Base-by-base conservation (phyloP, 139 green algal species). In the Edaphochlamys debaryana region DNA sequence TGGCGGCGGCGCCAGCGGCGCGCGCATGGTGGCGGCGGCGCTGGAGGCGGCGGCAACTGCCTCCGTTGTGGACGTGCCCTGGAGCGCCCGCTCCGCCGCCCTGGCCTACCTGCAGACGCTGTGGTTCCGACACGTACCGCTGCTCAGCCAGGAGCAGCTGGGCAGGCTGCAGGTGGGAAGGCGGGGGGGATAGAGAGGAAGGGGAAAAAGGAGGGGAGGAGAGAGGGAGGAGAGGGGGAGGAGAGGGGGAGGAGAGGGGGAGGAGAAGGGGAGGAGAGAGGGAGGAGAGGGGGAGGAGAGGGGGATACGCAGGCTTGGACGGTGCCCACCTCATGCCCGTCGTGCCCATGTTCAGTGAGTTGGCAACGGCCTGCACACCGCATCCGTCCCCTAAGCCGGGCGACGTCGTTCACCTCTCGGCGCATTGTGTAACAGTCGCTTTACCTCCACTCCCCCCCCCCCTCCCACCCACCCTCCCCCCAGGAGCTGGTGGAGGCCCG, bases 111-210 rank as follows among this genome's bases (percentile, higher is more conserved):
- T 87, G 3, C 94, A 97, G 89, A 92, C 89, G 81, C 96, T 97
- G 56, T 95, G 92, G 90, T 98, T 97, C 89, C 90, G 93, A 4
- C 91, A 96, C 86, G 82, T 74, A 29, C 95, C 95, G 79, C 75
- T 96, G 87, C 87, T 98, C 77, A 67, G 48, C 27, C 23, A 7
- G 4, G 32, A 48, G 50, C 80, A 87, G 41, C 69, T 87, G 73
- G 13, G 32, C 48, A 25, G 48, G 36, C 78, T 86, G 25, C 34
- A 88, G 75, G 83, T 84, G 50, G 36, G 52, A 4, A 3, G 29
- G 66, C 11, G 45, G 13, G 45, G 11, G 13, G 45, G 45, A 13
- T 13, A 54, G 45, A 54, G 13, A 54, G 11, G 11, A 9, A 13
- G 45, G 45, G 45, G 45, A 13, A 54, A 13, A 13, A 13, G 45